Evolutionary conservation across 2,329 filamentous ascomycete genomes (phyloP).

Genomic region (Clarireedia homoeocarpa): DNA sequence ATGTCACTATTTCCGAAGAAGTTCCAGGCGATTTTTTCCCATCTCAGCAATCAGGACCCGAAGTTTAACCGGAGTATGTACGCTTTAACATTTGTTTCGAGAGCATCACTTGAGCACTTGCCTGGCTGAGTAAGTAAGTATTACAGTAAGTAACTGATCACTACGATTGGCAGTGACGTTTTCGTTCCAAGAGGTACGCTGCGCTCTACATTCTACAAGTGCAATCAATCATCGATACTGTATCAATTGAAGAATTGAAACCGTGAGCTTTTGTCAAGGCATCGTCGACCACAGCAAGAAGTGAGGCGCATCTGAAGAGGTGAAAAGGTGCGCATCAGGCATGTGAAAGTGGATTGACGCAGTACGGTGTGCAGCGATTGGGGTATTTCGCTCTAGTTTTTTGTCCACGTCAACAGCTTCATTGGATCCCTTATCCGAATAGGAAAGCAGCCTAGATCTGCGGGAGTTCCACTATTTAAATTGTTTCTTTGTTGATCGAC

Average conservation of each 20-base stretch:
- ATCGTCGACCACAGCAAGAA: not conserved
- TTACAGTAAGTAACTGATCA: too few species aligned
- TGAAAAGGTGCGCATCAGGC: not conserved
- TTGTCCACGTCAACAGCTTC: slow-evolving; percentile 6
- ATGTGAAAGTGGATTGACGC: slow-evolving; percentile 9
- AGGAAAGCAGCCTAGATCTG: not conserved
- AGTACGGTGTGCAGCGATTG: slow-evolving; percentile 1
- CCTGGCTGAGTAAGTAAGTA: too few species aligned
- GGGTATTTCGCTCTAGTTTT: not conserved
- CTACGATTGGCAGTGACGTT: too few species aligned
- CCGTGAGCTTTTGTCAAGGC: too few species aligned
- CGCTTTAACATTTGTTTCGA: not conserved
- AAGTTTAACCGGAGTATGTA: not conserved
- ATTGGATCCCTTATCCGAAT: not conserved
- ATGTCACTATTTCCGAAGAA: too few species aligned
- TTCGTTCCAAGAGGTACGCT: too few species aligned
- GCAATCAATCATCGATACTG: not conserved
- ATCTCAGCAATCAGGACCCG: not conserved
- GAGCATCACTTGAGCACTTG: too few species aligned
- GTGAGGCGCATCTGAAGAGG: not conserved
- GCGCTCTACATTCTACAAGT: too few species aligned
- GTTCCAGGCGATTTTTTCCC: not conserved
- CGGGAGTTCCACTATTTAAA: not conserved
- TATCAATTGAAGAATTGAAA: not conserved
- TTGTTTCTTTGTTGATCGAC: not conserved